Conservation (phyloP, 2,329 filamentous ascomycete genomes). For the Tolypocladium amazonense region DNA sequence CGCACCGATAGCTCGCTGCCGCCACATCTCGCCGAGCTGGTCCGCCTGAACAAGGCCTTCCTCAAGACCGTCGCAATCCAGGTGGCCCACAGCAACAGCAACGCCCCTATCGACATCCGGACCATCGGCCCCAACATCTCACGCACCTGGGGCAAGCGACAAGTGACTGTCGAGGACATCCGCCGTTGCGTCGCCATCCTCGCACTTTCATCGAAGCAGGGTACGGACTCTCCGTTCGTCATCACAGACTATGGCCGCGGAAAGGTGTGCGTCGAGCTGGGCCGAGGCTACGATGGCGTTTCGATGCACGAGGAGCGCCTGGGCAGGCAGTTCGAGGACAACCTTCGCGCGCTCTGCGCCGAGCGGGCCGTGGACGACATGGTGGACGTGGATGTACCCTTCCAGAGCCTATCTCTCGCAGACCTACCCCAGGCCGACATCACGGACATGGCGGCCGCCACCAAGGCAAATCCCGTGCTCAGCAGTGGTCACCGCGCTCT, state of each 20-base stretch:
- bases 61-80: constrained; percentile 59
- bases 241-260: constrained; percentile 41
- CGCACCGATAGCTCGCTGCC: constrained; percentile 26
- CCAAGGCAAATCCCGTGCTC: constrained; percentile 44
- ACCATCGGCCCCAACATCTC: constrained; percentile 52
- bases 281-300: constrained; percentile 20
- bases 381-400: constrained; percentile 32
- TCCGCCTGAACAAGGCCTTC: constrained; percentile 56
- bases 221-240: constrained; percentile 26
- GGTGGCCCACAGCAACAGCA: constrained; percentile 55
- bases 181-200: constrained; percentile 57
- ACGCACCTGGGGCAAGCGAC: constrained; percentile 61
- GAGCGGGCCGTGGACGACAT: constrained; percentile 18
- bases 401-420: constrained; percentile 41
- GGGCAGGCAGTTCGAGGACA: constrained; percentile 42
- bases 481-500: constrained; percentile 59
- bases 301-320: constrained; percentile 40
- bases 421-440: constrained; percentile 27
- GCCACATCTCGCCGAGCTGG: constrained; percentile 44
- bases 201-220: constrained; percentile 18
- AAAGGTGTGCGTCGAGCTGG: constrained; percentile 49
- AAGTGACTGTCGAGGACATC: constrained; percentile 54
- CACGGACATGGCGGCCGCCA: constrained; percentile 16
- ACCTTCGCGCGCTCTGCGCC: constrained; percentile 35
- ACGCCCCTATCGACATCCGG: constrained; percentile 52